Evolutionary conservation across 768 basidiomycete species (phyloP).

Genomic region (Leccinum uliginosum): DNA sequence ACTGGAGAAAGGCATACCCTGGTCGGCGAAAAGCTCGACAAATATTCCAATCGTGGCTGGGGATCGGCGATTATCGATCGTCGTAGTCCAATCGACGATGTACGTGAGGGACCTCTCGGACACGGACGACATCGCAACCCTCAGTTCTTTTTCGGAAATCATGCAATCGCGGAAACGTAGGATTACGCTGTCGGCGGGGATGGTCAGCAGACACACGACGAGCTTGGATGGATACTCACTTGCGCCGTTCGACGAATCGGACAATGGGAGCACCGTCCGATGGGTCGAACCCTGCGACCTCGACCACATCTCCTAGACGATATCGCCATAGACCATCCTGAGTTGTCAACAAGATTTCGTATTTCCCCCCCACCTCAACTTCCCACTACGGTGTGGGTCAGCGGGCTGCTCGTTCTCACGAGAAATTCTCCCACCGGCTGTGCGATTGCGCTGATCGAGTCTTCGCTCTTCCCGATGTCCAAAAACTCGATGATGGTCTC

Average conservation of each 20-base stretch:
- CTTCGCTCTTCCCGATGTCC: not conserved
- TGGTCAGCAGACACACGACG: not conserved
- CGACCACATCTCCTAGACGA: not conserved
- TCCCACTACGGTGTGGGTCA: not conserved
- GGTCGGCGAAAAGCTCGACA: not conserved
- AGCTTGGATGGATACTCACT: not conserved
- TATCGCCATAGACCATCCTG: not conserved
- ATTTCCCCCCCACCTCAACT: not conserved
- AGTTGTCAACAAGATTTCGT: not conserved
- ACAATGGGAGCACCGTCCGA: not conserved
- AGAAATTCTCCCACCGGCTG: not conserved
- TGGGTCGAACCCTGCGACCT: not conserved
- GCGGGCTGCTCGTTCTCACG: not conserved
- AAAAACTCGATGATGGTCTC: not conserved
- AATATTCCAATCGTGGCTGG: not conserved
- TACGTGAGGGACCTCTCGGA: not conserved
- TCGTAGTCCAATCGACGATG: not conserved
- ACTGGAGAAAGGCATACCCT: not conserved
- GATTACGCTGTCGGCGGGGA: not conserved
- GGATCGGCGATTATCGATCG: not conserved
- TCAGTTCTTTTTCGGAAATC: not conserved
- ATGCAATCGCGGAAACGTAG: not conserved
- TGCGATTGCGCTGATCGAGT: not conserved
- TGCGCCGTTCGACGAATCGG: not conserved
- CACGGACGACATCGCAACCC: not conserved